Base-by-base conservation (phyloP, 2,329 filamentous ascomycete species). In the Capronia coronata region DNA sequence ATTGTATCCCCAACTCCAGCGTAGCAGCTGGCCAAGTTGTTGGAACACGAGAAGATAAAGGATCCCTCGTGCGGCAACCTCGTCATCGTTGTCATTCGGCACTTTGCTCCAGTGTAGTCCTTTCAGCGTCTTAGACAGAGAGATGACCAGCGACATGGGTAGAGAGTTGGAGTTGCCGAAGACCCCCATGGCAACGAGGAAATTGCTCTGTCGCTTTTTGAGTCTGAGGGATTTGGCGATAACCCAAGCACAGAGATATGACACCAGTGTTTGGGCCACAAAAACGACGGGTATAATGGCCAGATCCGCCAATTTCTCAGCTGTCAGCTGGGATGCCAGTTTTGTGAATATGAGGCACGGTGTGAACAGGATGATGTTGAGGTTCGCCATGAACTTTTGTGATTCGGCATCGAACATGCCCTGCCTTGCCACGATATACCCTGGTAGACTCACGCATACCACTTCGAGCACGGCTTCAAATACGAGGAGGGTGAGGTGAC, bases 101-200 rank as follows among this genome's bases (percentile, higher is more conserved):
- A 97, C 80, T 58, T 81, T 84, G 68, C 91, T 84, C 93, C 93
- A 98, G 66, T 97, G 91, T 25, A 98, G 75, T 4, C 93, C 93
- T 61, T 84, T 82, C 49, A 98, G 76, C 0, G 93, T 98, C 65
- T 95, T 86, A 11, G 91, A 94, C 9, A 98, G 77, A 7, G 91
- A 96, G 49, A 97, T 79, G 55, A 98, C 89, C 48, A 98, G 81
- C 0, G 93, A 98, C 54, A 98, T 97, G 0, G 93, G 93, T 16
- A 98, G 78, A 14, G 93, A 97, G 70, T 98, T 98, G 27, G 91
- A 97, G 68, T 98, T 98, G 61, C 91, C 93, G 67, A 98, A 98
- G 42, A 97, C 80, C 42, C 87, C 90, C 93, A 98, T 98, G 46
- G 93, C 93, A 25, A 88, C 86, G 35, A 98, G 86, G 64, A 98